A percentile compares a stretch with the other conserved stretches of the same genome.
Evolutionary conservation across 768 basidiomycete genomes (phyloP).

Genomic region (Lentinula edodes): DNA sequence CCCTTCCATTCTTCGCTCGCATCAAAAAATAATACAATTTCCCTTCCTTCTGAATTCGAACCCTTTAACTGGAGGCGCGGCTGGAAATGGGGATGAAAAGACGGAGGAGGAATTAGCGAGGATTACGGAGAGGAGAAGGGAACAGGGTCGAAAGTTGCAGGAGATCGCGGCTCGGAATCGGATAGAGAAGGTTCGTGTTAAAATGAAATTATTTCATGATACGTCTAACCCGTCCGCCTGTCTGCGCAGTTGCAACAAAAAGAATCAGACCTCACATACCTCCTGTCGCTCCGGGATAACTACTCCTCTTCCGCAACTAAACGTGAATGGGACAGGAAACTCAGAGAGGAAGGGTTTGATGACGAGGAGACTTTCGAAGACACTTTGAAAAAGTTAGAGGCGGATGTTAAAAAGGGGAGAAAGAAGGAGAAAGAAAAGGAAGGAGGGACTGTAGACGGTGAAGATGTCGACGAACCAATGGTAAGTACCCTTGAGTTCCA

Average conservation of each 20-base stretch:
- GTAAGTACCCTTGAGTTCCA: conserved; percentile 22
- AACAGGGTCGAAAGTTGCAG: conserved; percentile 85
- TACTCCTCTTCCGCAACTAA: conserved; percentile 25
- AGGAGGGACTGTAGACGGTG: conserved; percentile 31
- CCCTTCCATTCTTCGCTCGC: conserved; percentile 55
- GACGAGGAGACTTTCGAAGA: conserved; percentile 76
- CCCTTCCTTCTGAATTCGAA: conserved; percentile 55
- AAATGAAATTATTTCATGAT: neutral
- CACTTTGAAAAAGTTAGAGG: conserved; percentile 82
- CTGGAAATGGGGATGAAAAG: conserved; percentile 62
- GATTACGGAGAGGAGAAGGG: conserved; percentile 72
- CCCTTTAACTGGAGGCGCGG: neutral
- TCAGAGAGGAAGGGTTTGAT: conserved; percentile 67
- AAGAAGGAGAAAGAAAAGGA: conserved; percentile 57
- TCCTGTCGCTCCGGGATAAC: conserved; percentile 56
- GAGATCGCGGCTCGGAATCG: conserved; percentile 85
- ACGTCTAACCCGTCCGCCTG: neutral
- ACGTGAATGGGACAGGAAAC: conserved; percentile 56
- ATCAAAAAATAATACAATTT: conserved; percentile 80
- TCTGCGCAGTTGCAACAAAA: conserved; percentile 58
- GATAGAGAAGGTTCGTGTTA: conserved; percentile 64
- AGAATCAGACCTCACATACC: conserved; percentile 65
- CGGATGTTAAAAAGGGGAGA: conserved; percentile 64
- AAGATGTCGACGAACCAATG: conserved; percentile 43
- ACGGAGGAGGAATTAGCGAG: conserved; percentile 84